Evolutionary conservation across 2,329 filamentous ascomycete genomes (phyloP).

Genomic region (Xylariales sp.): DNA sequence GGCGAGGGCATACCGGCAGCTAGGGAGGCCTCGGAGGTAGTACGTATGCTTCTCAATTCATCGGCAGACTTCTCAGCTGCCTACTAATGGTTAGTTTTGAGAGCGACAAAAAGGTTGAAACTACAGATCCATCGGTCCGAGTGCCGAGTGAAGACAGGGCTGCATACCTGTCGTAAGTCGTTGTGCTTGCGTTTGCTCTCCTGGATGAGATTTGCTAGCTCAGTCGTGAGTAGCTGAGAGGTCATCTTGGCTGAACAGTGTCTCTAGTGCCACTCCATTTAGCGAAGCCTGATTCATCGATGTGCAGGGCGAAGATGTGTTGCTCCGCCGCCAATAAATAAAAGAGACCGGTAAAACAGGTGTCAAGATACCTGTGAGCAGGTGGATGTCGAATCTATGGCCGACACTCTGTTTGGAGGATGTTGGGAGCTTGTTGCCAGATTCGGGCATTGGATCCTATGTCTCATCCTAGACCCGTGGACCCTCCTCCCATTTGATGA

Average conservation of each 20-base stretch:
- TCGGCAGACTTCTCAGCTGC: constrained; percentile 94
- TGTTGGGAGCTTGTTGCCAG: constrained; percentile 47
- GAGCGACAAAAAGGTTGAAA: background rate
- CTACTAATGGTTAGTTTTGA: constrained; percentile 55
- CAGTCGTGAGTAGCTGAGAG: constrained; percentile 86
- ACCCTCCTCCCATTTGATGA: constrained; percentile 20
- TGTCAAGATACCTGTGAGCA: background rate
- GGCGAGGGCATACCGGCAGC: constrained; percentile 68
- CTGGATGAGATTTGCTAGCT: constrained; percentile 90
- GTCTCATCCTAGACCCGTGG: background rate
- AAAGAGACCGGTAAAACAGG: background rate
- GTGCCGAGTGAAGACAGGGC: background rate
- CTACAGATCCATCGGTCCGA: background rate
- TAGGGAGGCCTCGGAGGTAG: constrained; percentile 80
- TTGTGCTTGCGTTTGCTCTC: constrained; percentile 96
- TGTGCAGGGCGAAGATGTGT: background rate
- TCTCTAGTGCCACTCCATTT: constrained; percentile 40
- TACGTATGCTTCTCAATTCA: constrained; percentile 81
- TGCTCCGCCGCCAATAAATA: background rate
- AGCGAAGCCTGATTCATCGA: constrained; percentile 6
- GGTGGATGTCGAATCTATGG: background rate
- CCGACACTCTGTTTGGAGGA: constrained; percentile 13
- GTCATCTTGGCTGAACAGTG: constrained; percentile 73
- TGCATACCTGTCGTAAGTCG: constrained; percentile 81
- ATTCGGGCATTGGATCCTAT: constrained; percentile 38